Percentiles rank a stretch among this genome's conserved stretches.
Conservation (phyloP, 176 grass and related monocot species). For the Oryza meridionalis region DNA sequence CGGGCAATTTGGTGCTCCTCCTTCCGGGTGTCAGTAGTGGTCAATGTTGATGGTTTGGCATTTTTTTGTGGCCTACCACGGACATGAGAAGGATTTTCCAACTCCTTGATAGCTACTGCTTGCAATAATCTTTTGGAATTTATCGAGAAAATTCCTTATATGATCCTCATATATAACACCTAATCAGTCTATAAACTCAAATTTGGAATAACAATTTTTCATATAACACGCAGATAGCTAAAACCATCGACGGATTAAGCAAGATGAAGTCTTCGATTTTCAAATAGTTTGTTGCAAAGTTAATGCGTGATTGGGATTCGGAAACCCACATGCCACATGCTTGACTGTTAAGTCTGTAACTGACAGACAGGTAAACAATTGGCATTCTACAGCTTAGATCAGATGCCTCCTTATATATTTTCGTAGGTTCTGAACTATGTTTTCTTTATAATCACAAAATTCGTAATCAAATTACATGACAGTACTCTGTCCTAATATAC, state of each 20-base stretch:
- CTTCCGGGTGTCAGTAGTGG: conserved; percentile 9
- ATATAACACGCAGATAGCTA: neutral
- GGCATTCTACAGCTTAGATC: neutral
- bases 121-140: neutral
- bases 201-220: neutral
- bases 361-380: neutral
- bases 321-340: neutral
- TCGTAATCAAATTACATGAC: neutral
- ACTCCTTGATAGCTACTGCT: conserved; percentile 31
- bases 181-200: neutral
- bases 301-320: neutral
- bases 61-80: conserved; percentile 22
- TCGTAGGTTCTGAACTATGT: too few species aligned
- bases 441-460: neutral
- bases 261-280: neutral
- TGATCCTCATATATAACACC: neutral
- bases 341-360: neutral
- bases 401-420: neutral
- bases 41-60: conserved; percentile 33
- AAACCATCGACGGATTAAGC: neutral
- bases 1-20: conserved; percentile 3
- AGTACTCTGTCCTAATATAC: neutral
- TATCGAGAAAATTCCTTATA: neutral
- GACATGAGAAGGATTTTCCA: conserved; percentile 40
- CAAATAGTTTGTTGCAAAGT: neutral